Conservation (phyloP, 345 rosid genomes). For the Anastatica hierochuntica region DNA sequence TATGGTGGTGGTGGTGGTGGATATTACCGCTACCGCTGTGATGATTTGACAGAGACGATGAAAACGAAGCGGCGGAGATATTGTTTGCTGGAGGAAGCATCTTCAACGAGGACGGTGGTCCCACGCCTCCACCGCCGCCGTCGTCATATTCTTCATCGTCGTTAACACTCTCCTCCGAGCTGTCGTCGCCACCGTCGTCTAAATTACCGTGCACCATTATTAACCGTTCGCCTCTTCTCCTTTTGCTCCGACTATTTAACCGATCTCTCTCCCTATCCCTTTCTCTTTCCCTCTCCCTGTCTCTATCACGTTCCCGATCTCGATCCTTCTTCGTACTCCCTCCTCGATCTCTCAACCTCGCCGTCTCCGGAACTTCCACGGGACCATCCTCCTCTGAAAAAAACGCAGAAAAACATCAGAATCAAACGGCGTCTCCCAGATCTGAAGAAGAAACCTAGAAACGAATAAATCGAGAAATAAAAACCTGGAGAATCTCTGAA, state of each 20-base stretch:
- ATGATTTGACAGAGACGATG: conserved; percentile 45
- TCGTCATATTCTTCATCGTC: conserved; percentile 89
- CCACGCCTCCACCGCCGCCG: conserved; percentile 42
- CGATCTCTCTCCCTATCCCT: conserved; percentile 84
- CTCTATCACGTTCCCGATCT: conserved; percentile 61
- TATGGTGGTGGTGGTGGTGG: conserved; percentile 15
- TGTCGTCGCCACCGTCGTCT: conserved; percentile 72
- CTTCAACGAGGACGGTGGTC: conserved; percentile 42
- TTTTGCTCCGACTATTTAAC: conserved; percentile 58
- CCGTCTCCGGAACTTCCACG: conserved; percentile 63
- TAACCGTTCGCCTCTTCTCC: conserved; percentile 73
- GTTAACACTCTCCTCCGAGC: conserved; percentile 85
- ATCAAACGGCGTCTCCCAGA: conserved; percentile 5
- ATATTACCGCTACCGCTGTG: conserved; percentile 25
- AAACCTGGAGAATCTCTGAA: conserved; percentile 91
- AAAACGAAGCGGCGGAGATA: conserved; percentile 44
- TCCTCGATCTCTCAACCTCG: conserved; percentile 82
- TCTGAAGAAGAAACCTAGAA: conserved; percentile 1
- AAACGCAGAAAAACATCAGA: not conserved
- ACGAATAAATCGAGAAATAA: not conserved
- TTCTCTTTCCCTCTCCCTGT: conserved; percentile 50
- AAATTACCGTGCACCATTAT: conserved; percentile 60
- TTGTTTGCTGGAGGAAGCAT: conserved; percentile 61
- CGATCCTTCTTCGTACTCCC: conserved; percentile 51
- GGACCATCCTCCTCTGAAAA: conserved; percentile 71